A percentile compares a stretch with the other conserved stretches of the same genome.
These are phyloP conservation scores for Colletotrichum simmondsii DNA, from an alignment of 2,329 filamentous ascomycete species.

Conservation along the genomic window DNA sequence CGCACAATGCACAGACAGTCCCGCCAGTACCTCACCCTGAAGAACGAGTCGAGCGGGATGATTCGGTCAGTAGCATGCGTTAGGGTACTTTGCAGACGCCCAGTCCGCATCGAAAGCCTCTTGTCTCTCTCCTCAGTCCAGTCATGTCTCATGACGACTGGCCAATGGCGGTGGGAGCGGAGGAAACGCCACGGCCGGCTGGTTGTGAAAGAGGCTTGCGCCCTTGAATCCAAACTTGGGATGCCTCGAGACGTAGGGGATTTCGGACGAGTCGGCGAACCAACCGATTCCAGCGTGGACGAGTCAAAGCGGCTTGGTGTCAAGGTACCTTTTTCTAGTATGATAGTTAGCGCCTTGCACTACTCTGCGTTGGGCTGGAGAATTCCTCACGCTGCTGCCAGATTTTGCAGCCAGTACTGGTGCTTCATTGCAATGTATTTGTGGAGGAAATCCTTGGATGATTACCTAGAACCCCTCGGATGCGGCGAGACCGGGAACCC, in stretches of 20 bases:
- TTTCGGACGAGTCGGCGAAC: constrained; percentile 7
- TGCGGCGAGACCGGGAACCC: constrained; percentile 7
- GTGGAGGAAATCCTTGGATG: background rate
- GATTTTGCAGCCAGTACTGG: background rate
- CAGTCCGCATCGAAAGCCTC: background rate
- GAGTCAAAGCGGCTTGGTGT: constrained; percentile 19
- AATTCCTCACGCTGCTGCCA: background rate
- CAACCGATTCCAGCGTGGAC: background rate
- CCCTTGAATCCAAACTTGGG: background rate
- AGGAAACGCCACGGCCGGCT: background rate
- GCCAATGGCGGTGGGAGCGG: constrained; percentile 6
- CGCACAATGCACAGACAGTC: constrained; percentile 4
- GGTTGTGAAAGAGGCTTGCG: background rate
- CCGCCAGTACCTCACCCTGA: background rate
- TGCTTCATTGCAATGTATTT: background rate
- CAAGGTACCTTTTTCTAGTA: background rate
- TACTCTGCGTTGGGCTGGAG: background rate
- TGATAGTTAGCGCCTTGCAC: constrained; percentile 5
- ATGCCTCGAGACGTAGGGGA: background rate
- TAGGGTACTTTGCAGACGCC: background rate
- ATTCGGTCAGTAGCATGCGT: constrained; percentile 3
- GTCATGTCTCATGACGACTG: background rate
- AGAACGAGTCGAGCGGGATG: constrained; percentile 1
- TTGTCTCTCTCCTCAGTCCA: background rate
- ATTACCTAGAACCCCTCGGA: background rate